These are phyloP conservation scores for Fraxinus platypoda DNA, from an alignment of 305 asterid genomes.

Conservation along the genomic window DNA sequence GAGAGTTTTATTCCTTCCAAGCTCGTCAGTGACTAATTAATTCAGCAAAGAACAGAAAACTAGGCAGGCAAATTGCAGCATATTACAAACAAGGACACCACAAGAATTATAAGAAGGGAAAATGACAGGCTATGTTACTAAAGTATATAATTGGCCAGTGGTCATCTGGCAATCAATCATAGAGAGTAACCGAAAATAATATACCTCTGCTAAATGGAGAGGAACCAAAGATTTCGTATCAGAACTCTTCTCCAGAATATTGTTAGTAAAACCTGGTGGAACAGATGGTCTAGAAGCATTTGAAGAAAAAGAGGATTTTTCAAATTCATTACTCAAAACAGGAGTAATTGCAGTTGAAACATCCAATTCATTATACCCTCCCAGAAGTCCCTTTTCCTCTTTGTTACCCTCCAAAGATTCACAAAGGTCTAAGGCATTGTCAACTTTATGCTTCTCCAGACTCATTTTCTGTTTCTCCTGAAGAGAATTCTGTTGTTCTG, in stretches of 20 bases:
- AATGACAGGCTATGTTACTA: not conserved
- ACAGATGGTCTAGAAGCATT: not conserved
- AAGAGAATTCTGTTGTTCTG: slow-evolving; percentile 83
- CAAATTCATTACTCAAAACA: not conserved
- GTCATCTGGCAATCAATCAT: not conserved
- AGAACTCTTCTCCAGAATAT: not conserved
- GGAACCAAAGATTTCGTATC: not conserved
- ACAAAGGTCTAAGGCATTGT: slow-evolving; percentile 38
- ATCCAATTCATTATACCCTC: not conserved
- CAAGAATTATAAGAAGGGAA: not conserved
- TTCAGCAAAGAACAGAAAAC: not conserved
- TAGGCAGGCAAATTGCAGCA: not conserved
- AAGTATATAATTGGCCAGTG: not conserved
- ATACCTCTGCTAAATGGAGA: not conserved
- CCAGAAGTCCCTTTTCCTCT: slow-evolving; percentile 35
- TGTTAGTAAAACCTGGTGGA: not conserved
- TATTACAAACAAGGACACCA: not conserved
- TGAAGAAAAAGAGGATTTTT: not conserved
- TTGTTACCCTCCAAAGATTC: slow-evolving; percentile 44
- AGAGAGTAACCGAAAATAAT: not conserved
- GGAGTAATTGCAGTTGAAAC: not conserved
- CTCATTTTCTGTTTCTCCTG: slow-evolving; percentile 74
- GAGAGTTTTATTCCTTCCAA: not conserved
- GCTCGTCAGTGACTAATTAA: not conserved
- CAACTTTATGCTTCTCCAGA: slow-evolving; percentile 47